Conservation (phyloP, 176 grass and related monocot species). For the Aegilops tauschii region DNA sequence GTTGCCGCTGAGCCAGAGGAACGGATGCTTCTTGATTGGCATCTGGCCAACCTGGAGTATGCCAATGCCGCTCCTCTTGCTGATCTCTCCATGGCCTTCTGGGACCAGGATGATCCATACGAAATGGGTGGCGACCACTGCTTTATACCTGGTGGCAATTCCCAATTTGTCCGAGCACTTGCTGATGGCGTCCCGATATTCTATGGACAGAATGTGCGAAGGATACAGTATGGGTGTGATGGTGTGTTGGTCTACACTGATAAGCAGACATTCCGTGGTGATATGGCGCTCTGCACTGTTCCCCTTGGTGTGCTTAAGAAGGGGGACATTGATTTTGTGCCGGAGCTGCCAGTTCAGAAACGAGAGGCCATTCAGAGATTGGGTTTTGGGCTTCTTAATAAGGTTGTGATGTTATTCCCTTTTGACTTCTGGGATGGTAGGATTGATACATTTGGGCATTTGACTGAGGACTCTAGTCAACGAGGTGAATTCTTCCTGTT, state of each 20-base stretch:
- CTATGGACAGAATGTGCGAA: slow-evolving; percentile 70
- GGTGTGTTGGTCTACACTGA: slow-evolving; percentile 74
- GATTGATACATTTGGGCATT: slow-evolving; percentile 94
- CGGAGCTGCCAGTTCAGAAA: slow-evolving; percentile 66
- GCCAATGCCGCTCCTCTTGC: slow-evolving; percentile 86
- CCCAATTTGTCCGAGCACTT: slow-evolving; percentile 64
- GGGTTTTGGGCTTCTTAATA: slow-evolving; percentile 95
- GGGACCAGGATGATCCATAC: slow-evolving; percentile 98
- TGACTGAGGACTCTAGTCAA: slow-evolving; percentile 65
- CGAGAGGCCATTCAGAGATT: slow-evolving; percentile 70
- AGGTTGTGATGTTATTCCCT: slow-evolving; percentile 83
- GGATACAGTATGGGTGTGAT: slow-evolving; percentile 75
- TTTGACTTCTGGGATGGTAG: slow-evolving; percentile 86
- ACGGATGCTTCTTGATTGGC: slow-evolving; percentile 95
- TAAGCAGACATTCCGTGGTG: slow-evolving; percentile 77
- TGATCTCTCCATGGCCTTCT: slow-evolving; percentile 91
- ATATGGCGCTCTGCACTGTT: slow-evolving; percentile 93
- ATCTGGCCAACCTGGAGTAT: slow-evolving; percentile 94
- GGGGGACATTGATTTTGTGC: slow-evolving; percentile 71
- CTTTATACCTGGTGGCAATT: slow-evolving; percentile 95
- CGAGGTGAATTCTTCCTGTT: slow-evolving; percentile 93
- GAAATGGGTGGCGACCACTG: slow-evolving; percentile 99
- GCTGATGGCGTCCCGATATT: slow-evolving; percentile 73
- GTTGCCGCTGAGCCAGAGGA: slow-evolving; percentile 66
- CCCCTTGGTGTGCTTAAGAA: slow-evolving; percentile 87